phyloP scores from a whole-genome alignment of 441 rosid species.

The Syzygium malaccense region DNA sequence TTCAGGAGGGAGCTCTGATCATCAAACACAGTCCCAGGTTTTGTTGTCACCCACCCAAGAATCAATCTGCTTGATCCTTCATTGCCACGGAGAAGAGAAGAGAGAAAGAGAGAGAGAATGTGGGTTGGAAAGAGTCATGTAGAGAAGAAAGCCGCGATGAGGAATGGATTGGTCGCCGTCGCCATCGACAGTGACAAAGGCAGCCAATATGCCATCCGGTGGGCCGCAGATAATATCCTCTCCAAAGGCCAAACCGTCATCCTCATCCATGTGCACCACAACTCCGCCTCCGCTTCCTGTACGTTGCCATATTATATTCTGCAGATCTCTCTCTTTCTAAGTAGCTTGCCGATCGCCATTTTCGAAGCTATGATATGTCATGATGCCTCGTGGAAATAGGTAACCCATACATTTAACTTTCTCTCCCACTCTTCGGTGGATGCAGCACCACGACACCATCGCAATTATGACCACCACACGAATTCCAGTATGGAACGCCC shows the following conservation, averaged over 20 bases:
- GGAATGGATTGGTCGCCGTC: conserved; percentile 7
- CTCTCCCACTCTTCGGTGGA: neutral
- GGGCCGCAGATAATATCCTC: conserved; percentile 9
- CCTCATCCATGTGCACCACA: conserved; percentile 2
- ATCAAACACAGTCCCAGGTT: neutral
- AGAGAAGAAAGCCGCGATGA: neutral
- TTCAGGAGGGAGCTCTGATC: neutral
- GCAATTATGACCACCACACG: neutral
- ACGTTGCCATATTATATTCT: neutral
- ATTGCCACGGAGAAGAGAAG: neutral
- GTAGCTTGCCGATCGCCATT: neutral
- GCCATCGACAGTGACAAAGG: conserved; percentile 8
- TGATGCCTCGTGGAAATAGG: neutral
- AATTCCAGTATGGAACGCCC: neutral
- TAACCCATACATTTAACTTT: neutral
- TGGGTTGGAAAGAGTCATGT: neutral
- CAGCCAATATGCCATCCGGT: conserved; percentile 3
- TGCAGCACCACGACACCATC: neutral
- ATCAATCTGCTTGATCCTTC: neutral
- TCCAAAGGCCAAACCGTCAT: conserved; percentile 6
- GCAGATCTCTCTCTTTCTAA: neutral
- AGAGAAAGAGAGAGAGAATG: neutral
- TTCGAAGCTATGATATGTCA: neutral
- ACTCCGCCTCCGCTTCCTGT: neutral
- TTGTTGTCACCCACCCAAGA: neutral